Evolutionary conservation across 805 yeast genomes (phyloP).

Genomic region (Schwanniomyces sp.): DNA sequence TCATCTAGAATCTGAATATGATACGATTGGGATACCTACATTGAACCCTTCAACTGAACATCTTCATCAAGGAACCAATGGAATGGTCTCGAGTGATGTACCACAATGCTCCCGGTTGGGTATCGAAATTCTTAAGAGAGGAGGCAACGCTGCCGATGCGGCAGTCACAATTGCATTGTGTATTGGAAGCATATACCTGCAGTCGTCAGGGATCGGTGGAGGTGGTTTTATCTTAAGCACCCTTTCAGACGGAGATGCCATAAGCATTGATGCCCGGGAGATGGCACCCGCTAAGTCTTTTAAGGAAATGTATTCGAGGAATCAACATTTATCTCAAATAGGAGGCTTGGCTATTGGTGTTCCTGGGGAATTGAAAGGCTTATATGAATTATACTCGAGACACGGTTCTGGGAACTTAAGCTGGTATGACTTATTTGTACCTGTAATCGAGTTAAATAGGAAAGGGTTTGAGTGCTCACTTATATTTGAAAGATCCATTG

Average conservation of each 20-base stretch:
- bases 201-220: conserved; percentile 90
- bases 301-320: conserved; percentile 61
- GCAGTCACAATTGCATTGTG: conserved; percentile 87
- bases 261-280: conserved; percentile 84
- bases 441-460: conserved; percentile 66
- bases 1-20: conserved; percentile 5
- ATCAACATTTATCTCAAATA: conserved; percentile 51
- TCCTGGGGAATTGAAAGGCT: conserved; percentile 90
- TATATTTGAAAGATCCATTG: conserved; percentile 34
- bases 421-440: conserved; percentile 75
- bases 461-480: conserved; percentile 54
- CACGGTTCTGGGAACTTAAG: conserved; percentile 71
- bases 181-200: conserved; percentile 79
- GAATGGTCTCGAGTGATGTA: conserved; percentile 70
- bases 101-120: conserved; percentile 66
- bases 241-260: conserved; percentile 39
- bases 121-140: conserved; percentile 47
- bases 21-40: conserved; percentile 34
- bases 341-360: conserved; percentile 90
- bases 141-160: conserved; percentile 92
- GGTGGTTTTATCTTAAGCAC: conserved; percentile 66
- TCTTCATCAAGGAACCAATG: conserved; percentile 42
- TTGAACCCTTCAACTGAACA: conserved; percentile 41
- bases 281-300: conserved; percentile 69
- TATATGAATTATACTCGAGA: conserved; percentile 55